Evolutionary conservation across 768 basidiomycete species (phyloP).

Genomic region (Amanita rubescens): DNA sequence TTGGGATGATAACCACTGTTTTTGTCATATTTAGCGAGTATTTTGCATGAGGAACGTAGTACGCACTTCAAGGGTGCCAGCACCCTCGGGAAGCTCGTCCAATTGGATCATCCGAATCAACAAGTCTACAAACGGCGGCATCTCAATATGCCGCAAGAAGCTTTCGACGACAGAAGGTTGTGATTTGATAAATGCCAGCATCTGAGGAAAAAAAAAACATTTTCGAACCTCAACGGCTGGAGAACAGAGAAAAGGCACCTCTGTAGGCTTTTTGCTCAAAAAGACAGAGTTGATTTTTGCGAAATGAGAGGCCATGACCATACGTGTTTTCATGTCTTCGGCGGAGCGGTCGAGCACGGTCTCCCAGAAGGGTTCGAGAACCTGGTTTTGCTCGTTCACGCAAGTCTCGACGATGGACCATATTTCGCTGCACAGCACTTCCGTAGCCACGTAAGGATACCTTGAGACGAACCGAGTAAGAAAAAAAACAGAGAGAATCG

Average conservation of each 20-base stretch:
- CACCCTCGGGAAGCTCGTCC: conserved; percentile 75
- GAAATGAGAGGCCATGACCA: conserved; percentile 87
- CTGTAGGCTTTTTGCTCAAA: conserved; percentile 79
- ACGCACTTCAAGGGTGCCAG: conserved; percentile 84
- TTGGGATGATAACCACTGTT: conserved; percentile 83
- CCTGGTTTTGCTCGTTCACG: conserved; percentile 57
- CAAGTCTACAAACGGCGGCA: conserved; percentile 86
- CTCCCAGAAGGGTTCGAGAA: conserved; percentile 90
- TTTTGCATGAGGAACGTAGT: conserved; percentile 17
- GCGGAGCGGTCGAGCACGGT: conserved; percentile 70
- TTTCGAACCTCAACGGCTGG: background rate
- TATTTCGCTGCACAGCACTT: conserved; percentile 92
- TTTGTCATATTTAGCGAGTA: conserved; percentile 7
- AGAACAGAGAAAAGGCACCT: conserved; percentile 49
- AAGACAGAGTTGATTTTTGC: conserved; percentile 90
- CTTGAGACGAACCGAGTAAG: conserved; percentile 31
- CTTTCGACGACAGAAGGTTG: conserved; percentile 79
- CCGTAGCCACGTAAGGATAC: conserved; percentile 89
- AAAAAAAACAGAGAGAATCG: background rate
- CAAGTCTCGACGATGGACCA: conserved; percentile 94
- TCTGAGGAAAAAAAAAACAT: too few relatives aligned
- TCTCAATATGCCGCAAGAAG: conserved; percentile 78
- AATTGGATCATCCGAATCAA: conserved; percentile 85
- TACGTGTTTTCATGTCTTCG: conserved; percentile 82
- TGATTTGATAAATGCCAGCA: conserved; percentile 85